Conservation (phyloP, 1,139 yeast genomes). For the Diutina pseudorugosa region DNA sequence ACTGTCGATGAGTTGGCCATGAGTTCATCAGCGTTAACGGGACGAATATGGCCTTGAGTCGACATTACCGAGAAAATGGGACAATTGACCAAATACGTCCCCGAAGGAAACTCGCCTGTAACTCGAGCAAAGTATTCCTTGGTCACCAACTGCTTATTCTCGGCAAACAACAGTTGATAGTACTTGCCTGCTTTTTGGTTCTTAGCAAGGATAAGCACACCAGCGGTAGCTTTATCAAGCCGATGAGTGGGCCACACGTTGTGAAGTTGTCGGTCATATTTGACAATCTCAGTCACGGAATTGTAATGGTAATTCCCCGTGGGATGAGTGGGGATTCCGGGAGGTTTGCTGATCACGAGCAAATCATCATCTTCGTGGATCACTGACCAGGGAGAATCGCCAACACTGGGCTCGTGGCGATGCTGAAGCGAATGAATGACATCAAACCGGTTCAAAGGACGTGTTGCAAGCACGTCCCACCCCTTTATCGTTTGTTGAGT, state of each 20-base stretch:
- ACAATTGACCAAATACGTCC: constrained; percentile 13
- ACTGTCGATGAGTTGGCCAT: constrained; percentile 23
- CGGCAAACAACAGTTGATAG: constrained; percentile 20
- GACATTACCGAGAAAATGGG: constrained; percentile 19
- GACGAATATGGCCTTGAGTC: constrained; percentile 23
- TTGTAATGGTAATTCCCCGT: constrained; percentile 53
- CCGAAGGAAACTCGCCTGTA: constrained; percentile 37
- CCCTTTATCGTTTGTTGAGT: constrained; percentile 12
- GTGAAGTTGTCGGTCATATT: constrained; percentile 18
- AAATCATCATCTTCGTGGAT: constrained; percentile 35
- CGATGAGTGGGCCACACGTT: constrained; percentile 52
- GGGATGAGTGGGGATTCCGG: constrained; percentile 75
- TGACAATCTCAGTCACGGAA: constrained; percentile 47
- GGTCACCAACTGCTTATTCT: constrained; percentile 28
- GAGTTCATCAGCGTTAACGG: constrained; percentile 15
- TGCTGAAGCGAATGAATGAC: constrained; percentile 35
- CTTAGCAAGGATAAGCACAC: constrained; percentile 45
- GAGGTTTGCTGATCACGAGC: constrained; percentile 59
- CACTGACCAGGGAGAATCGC: constrained; percentile 14
- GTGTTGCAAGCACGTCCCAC: constrained; percentile 13
- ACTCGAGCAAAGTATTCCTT: constrained; percentile 43
- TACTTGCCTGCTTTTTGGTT: not conserved
- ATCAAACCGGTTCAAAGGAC: constrained; percentile 33
- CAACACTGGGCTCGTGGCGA: constrained; percentile 53
- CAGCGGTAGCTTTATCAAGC: constrained; percentile 66